Conservation (phyloP, 2,329 filamentous ascomycete genomes). For the Apiospora rasikravindrae region DNA sequence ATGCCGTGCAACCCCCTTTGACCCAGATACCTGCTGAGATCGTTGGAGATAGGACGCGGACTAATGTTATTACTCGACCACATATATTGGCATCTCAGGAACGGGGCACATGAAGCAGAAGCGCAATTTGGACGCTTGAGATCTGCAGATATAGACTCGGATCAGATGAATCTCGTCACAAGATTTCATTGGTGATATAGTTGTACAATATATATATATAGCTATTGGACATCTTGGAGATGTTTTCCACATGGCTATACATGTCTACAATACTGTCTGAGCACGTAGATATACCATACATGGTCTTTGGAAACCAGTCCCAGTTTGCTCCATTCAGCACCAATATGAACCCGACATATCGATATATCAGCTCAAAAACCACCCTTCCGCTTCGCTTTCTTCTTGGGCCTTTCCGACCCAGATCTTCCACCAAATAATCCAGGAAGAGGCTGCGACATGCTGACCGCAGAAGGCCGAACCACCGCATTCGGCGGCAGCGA, state of each 20-base stretch:
- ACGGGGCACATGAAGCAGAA: not conserved
- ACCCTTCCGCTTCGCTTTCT: constrained; percentile 38
- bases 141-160: too few relatives aligned
- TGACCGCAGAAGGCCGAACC: constrained; percentile 23
- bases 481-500: constrained; percentile 23
- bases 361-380: constrained; percentile 33
- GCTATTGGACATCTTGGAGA: not conserved
- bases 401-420: constrained; percentile 30
- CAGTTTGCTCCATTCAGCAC: not conserved
- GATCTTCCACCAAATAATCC: constrained; percentile 35
- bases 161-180: too few relatives aligned
- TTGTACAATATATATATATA: not conserved
- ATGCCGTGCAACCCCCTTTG: not conserved
- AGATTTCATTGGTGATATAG: too few relatives aligned
- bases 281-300: not conserved
- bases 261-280: not conserved
- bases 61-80: not conserved
- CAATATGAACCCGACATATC: not conserved
- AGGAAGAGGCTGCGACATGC: constrained; percentile 39
- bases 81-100: not conserved
- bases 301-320: not conserved
- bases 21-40: not conserved
- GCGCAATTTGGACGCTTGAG: too few relatives aligned
- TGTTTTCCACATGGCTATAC: not conserved
- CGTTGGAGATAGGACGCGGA: not conserved